Evolutionary conservation across 78 protist genomes (phyloP).

Genomic region (Speleostelium caveatum): DNA sequence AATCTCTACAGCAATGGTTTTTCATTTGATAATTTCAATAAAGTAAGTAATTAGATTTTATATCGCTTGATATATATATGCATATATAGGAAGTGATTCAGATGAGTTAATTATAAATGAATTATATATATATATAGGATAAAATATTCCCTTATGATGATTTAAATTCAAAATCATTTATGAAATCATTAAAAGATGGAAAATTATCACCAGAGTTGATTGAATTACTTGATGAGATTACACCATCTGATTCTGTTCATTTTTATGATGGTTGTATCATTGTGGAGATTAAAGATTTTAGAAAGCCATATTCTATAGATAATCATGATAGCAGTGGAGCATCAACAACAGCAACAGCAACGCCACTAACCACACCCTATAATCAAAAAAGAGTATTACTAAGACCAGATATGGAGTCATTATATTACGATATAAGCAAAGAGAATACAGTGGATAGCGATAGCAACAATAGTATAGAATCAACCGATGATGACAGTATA

Average conservation of each 20-base stretch:
- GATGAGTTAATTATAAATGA: too few species aligned
- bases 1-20: too few species aligned
- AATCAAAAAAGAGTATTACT: constrained; percentile 27
- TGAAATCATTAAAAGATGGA: constrained; percentile 45
- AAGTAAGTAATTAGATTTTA: too few species aligned
- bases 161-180: constrained; percentile 32
- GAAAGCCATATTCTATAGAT: constrained; percentile 4
- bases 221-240: constrained; percentile 38
- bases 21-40: too few species aligned
- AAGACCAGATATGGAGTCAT: constrained; percentile 52
- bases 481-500: too few species aligned
- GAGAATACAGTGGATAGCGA: too few species aligned
- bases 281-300: constrained; percentile 43
- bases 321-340: neutral
- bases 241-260: constrained; percentile 1
- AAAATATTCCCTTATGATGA: constrained; percentile 48
- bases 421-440: constrained; percentile 49
- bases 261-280: constrained; percentile 59
- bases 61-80: too few species aligned
- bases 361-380: neutral
- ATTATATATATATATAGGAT: constrained; percentile 36
- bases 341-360: constrained; percentile 4
- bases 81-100: too few species aligned
- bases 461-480: too few species aligned
- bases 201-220: constrained; percentile 44